These are phyloP conservation scores for Phytophthora vignae DNA, from an alignment of 352 stramenopile genomes.

Conservation along the genomic window DNA sequence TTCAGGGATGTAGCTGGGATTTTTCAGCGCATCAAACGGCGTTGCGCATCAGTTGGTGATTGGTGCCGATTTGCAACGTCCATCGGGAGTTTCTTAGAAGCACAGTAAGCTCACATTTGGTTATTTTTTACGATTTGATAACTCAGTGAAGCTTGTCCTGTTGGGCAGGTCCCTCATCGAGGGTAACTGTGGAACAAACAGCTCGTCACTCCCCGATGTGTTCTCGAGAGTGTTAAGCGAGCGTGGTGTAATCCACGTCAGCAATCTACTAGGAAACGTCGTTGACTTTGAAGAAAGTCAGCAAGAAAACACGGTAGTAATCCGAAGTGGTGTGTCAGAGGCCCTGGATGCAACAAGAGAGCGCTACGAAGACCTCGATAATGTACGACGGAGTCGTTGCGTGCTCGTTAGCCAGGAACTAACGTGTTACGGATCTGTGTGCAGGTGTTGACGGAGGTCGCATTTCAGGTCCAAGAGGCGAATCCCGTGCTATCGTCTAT, in stretches of 20 bases:
- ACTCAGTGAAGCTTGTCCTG: not conserved
- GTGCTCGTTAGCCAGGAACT: not conserved
- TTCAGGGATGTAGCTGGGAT: slow-evolving; percentile 75
- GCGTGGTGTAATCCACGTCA: slow-evolving; percentile 60
- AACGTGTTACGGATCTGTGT: not conserved
- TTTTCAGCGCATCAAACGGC: slow-evolving; percentile 70
- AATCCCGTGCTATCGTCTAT: slow-evolving; percentile 78
- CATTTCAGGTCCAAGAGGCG: slow-evolving; percentile 82
- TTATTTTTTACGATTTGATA: not conserved
- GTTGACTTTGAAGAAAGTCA: slow-evolving; percentile 86
- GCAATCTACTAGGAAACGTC: slow-evolving; percentile 84
- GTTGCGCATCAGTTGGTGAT: slow-evolving; percentile 66
- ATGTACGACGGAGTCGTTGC: slow-evolving; percentile 46
- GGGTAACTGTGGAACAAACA: slow-evolving; percentile 18
- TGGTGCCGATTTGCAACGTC: slow-evolving; percentile 74
- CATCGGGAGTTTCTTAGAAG: slow-evolving; percentile 62
- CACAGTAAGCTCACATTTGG: slow-evolving; percentile 51
- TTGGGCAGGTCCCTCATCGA: slow-evolving; percentile 39
- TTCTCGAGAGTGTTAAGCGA: slow-evolving; percentile 48
- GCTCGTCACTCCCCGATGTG: slow-evolving; percentile 37
- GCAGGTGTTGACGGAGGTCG: slow-evolving; percentile 85
- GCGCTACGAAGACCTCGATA: slow-evolving; percentile 86
- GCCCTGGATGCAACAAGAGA: slow-evolving; percentile 69
- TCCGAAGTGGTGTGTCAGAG: slow-evolving; percentile 78
- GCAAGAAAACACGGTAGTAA: slow-evolving; percentile 65